Evolutionary conservation across 2,329 filamentous ascomycete genomes (phyloP), one percentile per base, ranked within the genome.

Genomic region (Colletotrichum eremochloae): DNA sequence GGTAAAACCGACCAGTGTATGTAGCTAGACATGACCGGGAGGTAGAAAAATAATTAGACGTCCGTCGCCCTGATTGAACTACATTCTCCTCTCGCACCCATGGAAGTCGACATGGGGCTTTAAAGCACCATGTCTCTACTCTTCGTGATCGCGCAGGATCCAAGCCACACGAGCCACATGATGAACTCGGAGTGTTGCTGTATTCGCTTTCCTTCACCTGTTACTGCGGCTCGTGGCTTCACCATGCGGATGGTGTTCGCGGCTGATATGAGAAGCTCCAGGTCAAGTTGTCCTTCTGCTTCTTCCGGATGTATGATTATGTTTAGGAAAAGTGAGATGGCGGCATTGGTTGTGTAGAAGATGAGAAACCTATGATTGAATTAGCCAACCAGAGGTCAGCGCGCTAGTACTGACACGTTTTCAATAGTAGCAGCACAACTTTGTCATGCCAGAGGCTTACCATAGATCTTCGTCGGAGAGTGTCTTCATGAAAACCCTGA

Each of bases 261-360:
- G 6, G 63, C 38, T 5, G 67, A 67, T 6, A 67, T 60, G 29
- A 70, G 55, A 11, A 67, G 46, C 18, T 71, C 63, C 2, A 71
- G 33, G 15, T 67, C 68, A 11, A 68, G 56, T 7, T 55, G 56
- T 15, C 63, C 68, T 0, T 48, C 50, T 1, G 24, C 3, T 38
- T 52, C 65, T 3, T 11, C 46, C 1, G 74, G 73, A n/a, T 75
- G 74, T 15, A 75, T 74, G 14, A 75, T 38, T 8, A 74, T 75
- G 48, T 75, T 73, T 42, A 75, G 50, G 40, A 75, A 74, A 0
- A 75, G 63, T 3, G 74, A 64, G 55, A 75, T 75, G 0, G 68
- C 63, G 5, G 74, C 74, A 12, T 70, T 75, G 2, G 72, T 64
- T 15, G 73, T 36, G 6, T 75, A 75, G 42, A 68, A 61, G 0